A percentile compares a stretch with the other conserved stretches of the same genome.
These are phyloP conservation scores for Trichosporon faecale DNA, from an alignment of 1,284 basidiomycete genomes.

Conservation along the genomic window DNA sequence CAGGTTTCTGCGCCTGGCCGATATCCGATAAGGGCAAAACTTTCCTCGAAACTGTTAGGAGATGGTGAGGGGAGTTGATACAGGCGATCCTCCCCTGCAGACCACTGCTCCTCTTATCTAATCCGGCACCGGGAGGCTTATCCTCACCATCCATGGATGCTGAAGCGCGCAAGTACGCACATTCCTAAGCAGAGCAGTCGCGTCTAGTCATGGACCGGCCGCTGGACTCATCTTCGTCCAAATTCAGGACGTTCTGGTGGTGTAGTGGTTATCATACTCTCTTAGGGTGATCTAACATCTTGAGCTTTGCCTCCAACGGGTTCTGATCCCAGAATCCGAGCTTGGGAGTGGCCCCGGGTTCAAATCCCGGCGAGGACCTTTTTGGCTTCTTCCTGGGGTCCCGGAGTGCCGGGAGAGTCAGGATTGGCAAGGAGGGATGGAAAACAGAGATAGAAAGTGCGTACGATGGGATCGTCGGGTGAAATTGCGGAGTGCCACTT, in stretches of 20 bases:
- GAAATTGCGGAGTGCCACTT: not conserved
- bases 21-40: too few species aligned
- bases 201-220: too few species aligned
- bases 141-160: too few species aligned
- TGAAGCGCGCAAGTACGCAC: too few species aligned
- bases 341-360: conserved; percentile 5
- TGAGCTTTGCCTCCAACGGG: conserved; percentile 5
- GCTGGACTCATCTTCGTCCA: not conserved
- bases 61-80: too few species aligned
- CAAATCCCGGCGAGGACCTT: conserved; percentile 5
- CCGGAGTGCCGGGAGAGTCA: not conserved
- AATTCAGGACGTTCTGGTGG: not conserved
- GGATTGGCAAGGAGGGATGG: not conserved
- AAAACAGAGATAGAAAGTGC: not conserved
- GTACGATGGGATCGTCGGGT: not conserved
- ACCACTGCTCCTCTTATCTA: too few species aligned
- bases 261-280: conserved; percentile 6
- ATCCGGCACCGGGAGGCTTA: too few species aligned
- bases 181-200: too few species aligned
- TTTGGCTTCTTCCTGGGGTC: not conserved
- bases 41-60: too few species aligned
- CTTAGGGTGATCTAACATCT: conserved; percentile 5
- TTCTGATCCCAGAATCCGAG: too few species aligned
- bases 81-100: too few species aligned
- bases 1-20: too few species aligned